Evolutionary conservation across 2,329 filamentous ascomycete genomes (phyloP).

Genomic region (Colletotrichum tofieldiae): DNA sequence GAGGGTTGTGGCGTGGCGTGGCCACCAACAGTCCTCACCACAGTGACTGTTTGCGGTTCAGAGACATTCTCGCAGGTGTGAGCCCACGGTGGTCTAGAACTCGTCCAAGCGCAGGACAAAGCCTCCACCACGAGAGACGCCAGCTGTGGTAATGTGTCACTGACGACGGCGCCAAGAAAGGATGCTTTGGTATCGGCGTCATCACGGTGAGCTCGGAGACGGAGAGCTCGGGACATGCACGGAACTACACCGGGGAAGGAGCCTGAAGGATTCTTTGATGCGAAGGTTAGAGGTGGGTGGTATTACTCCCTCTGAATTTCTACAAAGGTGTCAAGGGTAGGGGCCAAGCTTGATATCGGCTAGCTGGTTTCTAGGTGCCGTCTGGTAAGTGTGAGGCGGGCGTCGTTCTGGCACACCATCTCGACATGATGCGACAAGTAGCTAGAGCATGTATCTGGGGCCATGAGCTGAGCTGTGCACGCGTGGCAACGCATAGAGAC

Average conservation of each 20-base stretch:
- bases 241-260: conserved; percentile 6
- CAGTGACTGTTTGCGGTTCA: neutral
- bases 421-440: conserved; percentile 35
- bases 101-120: conserved; percentile 2
- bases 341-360: conserved; percentile 13
- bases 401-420: conserved; percentile 34
- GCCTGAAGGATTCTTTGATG: conserved; percentile 18
- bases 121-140: conserved; percentile 3
- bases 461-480: conserved; percentile 27
- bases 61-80: neutral
- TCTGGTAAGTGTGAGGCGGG: conserved; percentile 25
- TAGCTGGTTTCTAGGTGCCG: conserved; percentile 11
- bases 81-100: neutral
- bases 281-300: conserved; percentile 6
- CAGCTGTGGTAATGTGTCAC: conserved; percentile 17
- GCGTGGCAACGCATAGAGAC: neutral
- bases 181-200: conserved; percentile 33
- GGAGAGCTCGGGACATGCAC: conserved; percentile 1
- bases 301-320: neutral
- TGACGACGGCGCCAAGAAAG: conserved; percentile 24
- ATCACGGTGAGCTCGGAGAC: conserved; percentile 16
- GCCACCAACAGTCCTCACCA: neutral
- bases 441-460: conserved; percentile 30
- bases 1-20: conserved; percentile 1
- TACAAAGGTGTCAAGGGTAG: neutral